Evolutionary conservation across 208 protist genomes (phyloP).

Genomic region (Wallacemonas sp.): DNA sequence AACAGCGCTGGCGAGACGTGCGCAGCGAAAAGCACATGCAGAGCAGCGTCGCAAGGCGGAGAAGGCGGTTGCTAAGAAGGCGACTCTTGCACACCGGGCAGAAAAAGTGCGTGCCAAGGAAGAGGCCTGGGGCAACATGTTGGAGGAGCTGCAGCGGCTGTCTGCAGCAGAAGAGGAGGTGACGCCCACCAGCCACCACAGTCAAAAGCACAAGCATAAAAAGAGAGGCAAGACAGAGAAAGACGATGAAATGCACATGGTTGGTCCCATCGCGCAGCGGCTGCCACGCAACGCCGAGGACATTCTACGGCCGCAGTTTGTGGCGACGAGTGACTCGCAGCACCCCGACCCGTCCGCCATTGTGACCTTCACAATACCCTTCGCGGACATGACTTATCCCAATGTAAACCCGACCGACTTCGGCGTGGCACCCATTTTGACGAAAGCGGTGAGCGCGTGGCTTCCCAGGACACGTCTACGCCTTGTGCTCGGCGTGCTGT

Average conservation of each 20-base stretch:
- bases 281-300: not conserved
- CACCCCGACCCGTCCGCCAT: not conserved
- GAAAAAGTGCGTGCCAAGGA: conserved; percentile 12
- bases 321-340: not conserved
- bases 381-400: conserved; percentile 58
- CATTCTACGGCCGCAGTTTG: not conserved
- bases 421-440: conserved; percentile 43
- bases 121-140: conserved; percentile 8
- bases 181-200: no score
- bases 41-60: not conserved
- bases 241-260: not conserved
- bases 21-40: not conserved
- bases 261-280: not conserved
- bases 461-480: conserved; percentile 39
- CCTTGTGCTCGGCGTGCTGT: conserved; percentile 35
- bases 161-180: not conserved
- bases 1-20: conserved; percentile 23
- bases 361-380: conserved; percentile 25
- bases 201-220: not conserved
- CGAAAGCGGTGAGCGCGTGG: conserved; percentile 32
- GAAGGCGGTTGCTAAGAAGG: not conserved
- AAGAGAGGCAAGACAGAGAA: not conserved
- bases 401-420: conserved; percentile 59
- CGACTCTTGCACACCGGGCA: not conserved
- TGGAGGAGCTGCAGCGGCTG: conserved; percentile 2